A percentile compares a stretch with the other conserved stretches of the same genome.
Evolutionary conservation across 176 grass and related monocot species (phyloP).

Genomic region (Paspalum notatum): DNA sequence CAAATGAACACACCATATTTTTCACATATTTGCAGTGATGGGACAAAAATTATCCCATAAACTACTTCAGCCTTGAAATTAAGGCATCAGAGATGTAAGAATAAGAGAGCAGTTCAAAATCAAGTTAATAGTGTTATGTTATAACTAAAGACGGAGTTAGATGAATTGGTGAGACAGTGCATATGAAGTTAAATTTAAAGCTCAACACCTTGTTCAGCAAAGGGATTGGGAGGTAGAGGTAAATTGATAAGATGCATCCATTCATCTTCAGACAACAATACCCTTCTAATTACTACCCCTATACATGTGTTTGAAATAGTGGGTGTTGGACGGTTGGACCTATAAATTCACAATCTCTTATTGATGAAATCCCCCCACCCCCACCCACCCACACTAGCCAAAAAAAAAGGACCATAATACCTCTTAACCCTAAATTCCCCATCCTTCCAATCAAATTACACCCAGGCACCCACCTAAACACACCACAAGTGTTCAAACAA

Average conservation of each 20-base stretch:
- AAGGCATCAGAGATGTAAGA: not conserved
- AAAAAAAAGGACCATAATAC: not conserved
- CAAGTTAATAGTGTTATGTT: not conserved
- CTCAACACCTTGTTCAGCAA: not conserved
- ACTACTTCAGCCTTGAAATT: not conserved
- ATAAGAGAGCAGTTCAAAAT: not conserved
- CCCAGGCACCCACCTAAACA: not conserved
- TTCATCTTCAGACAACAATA: not conserved
- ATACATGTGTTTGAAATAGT: not conserved
- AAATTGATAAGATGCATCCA: not conserved
- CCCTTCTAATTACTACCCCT: not conserved
- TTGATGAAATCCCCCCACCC: not conserved
- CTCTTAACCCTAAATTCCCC: not conserved
- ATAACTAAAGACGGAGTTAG: conserved; percentile 4
- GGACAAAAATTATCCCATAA: not conserved
- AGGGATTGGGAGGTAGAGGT: not conserved
- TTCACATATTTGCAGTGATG: not conserved
- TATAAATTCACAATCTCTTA: not conserved
- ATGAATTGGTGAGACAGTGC: not conserved
- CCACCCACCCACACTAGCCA: not conserved
- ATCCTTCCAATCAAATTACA: not conserved
- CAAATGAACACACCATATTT: not conserved
- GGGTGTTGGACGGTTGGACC: too few relatives aligned
- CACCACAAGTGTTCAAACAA: not conserved
- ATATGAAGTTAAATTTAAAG: not conserved